phyloP scores from a whole-genome alignment of 1,284 basidiomycete genomes.

The Apiotrichum laibachii region DNA sequence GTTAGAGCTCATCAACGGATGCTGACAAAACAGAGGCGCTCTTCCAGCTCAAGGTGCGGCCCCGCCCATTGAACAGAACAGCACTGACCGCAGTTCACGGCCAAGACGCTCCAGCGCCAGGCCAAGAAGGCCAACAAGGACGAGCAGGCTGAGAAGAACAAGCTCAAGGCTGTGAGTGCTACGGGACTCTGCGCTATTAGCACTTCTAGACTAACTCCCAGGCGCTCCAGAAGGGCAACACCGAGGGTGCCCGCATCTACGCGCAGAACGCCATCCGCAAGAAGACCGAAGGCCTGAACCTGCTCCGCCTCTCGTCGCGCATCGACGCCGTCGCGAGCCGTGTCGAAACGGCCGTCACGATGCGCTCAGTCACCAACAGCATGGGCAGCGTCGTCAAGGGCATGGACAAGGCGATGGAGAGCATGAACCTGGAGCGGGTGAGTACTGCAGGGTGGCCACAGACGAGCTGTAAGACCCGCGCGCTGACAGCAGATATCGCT shows the following conservation, averaged over 20 bases:
- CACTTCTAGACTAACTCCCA: constrained; percentile 45
- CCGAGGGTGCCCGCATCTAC: constrained; percentile 97
- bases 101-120: constrained; percentile 85
- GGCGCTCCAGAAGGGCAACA: constrained; percentile 96
- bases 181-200: background rate
- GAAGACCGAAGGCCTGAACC: constrained; percentile 91
- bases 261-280: constrained; percentile 98
- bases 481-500: constrained; percentile 72
- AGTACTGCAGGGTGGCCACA: constrained; percentile 46
- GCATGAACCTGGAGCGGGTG: constrained; percentile 96
- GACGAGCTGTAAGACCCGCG: background rate
- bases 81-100: constrained; percentile 70
- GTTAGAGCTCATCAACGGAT: background rate
- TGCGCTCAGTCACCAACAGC: constrained; percentile 81
- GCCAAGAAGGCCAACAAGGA: constrained; percentile 96
- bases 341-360: constrained; percentile 99
- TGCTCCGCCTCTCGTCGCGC: constrained; percentile 79
- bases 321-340: constrained; percentile 96
- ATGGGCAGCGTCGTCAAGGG: constrained; percentile 96
- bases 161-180: constrained; percentile 76
- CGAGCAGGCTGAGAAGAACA: constrained; percentile 76
- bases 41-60: constrained; percentile 83
- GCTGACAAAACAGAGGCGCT: constrained; percentile 68
- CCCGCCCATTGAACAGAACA: too few species aligned
- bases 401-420: constrained; percentile 99